Evolutionary conservation across 805 yeast genomes (phyloP).

Genomic region (Wickerhamomyces tratensis): DNA sequence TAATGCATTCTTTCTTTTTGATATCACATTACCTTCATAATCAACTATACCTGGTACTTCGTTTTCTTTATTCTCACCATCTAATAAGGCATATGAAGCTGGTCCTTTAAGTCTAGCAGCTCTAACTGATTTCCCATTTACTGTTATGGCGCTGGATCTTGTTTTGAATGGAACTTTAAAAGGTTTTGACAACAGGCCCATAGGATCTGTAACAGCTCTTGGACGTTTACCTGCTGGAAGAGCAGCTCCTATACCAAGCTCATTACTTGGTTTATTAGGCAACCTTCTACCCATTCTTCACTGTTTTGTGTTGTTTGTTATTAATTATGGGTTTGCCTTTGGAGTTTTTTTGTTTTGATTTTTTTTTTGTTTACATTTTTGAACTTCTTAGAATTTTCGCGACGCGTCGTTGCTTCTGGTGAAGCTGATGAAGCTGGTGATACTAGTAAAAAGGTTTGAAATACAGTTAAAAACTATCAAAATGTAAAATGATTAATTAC

Average conservation of each 20-base stretch:
- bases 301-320: neutral
- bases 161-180: slow-evolving; percentile 53
- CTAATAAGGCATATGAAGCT: slow-evolving; percentile 30
- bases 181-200: slow-evolving; percentile 48
- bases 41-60: slow-evolving; percentile 18
- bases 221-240: slow-evolving; percentile 47
- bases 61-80: slow-evolving; percentile 24
- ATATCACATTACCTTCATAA: slow-evolving; percentile 19
- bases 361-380: neutral
- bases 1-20: slow-evolving; percentile 47
- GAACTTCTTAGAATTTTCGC: too few species aligned
- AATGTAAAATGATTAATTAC: too few species aligned
- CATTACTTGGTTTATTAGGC: slow-evolving; percentile 34
- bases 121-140: slow-evolving; percentile 14
- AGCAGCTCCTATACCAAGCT: slow-evolving; percentile 64
- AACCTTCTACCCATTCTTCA: slow-evolving; percentile 25
- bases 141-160: slow-evolving; percentile 14
- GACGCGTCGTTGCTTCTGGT: too few species aligned
- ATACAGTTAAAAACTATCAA: too few species aligned
- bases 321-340: neutral
- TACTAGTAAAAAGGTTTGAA: too few species aligned
- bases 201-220: slow-evolving; percentile 42
- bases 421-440: too few species aligned
- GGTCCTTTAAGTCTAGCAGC: slow-evolving; percentile 27
- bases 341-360: too few species aligned